Evolutionary conservation across 2,329 filamentous ascomycete species (phyloP).

Genomic region (Lachnellula hyalina): DNA sequence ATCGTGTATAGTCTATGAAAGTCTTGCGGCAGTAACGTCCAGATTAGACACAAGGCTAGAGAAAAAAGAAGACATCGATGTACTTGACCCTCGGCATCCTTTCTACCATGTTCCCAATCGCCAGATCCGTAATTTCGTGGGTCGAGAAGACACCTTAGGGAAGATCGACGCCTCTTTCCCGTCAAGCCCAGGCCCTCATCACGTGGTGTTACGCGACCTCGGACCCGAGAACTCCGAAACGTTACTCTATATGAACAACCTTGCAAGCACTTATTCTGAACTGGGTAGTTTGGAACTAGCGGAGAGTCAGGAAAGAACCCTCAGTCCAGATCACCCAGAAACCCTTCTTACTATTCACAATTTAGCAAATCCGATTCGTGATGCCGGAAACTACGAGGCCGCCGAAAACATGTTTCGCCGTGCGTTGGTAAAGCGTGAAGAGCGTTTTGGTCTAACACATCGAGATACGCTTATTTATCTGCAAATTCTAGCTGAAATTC

Average conservation of each 20-base stretch:
- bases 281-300: neutral
- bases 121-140: constrained; percentile 13
- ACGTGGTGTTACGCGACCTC: constrained; percentile 18
- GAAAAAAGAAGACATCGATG: neutral
- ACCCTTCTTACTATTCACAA: neutral
- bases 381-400: neutral
- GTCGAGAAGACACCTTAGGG: constrained; percentile 14
- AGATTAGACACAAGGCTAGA: too few relatives aligned
- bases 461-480: neutral
- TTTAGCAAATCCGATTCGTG: neutral
- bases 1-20: too few relatives aligned
- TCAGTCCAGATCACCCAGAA: neutral
- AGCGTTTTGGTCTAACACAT: neutral
- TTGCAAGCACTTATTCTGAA: neutral
- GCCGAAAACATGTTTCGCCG: neutral
- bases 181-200: neutral
- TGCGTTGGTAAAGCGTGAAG: neutral
- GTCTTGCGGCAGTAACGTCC: too few relatives aligned
- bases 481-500: neutral
- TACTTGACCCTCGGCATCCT: neutral
- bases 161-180: constrained; percentile 11
- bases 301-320: neutral
- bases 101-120: constrained; percentile 11
- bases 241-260: neutral
- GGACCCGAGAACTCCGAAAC: constrained; percentile 12